Percentiles rank a stretch among this genome's conserved stretches.
phyloP scores from a whole-genome alignment of 352 stramenopile species.

The Phytophthora litchii region DNA sequence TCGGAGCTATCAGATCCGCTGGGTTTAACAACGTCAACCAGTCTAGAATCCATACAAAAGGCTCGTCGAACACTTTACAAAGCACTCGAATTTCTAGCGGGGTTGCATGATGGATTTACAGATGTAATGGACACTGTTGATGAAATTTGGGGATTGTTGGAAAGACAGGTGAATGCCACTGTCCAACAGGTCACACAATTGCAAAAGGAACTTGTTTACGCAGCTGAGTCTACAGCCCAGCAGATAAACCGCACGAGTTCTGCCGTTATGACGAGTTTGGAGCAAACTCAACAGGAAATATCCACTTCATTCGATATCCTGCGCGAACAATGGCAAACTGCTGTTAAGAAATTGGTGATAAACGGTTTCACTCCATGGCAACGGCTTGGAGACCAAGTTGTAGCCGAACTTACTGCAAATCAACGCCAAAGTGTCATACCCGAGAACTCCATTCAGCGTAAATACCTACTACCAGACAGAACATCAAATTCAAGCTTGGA shows the following conservation, averaged over 20 bases:
- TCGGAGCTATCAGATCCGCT: conserved; percentile 28
- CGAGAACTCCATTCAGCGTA: conserved; percentile 33
- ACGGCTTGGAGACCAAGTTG: conserved; percentile 33
- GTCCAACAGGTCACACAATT: conserved; percentile 28
- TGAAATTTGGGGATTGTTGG: conserved; percentile 30
- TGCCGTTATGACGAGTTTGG: conserved; percentile 27
- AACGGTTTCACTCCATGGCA: conserved; percentile 37
- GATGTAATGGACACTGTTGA: conserved; percentile 34
- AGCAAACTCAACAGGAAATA: conserved; percentile 37
- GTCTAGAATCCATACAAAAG: conserved; percentile 33
- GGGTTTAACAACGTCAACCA: conserved; percentile 19
- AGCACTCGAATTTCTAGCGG: conserved; percentile 33
- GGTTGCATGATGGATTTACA: conserved; percentile 37
- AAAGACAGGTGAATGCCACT: conserved; percentile 37
- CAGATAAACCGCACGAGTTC: conserved; percentile 35
- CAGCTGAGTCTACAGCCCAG: conserved; percentile 28
- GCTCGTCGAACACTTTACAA: conserved; percentile 37
- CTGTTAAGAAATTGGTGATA: conserved; percentile 22
- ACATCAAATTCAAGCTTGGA: conserved; percentile 34
- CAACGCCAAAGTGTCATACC: conserved; percentile 30
- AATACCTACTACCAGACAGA: conserved; percentile 32
- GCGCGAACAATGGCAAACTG: conserved; percentile 28
- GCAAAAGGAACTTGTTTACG: conserved; percentile 39
- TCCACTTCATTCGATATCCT: conserved; percentile 33
- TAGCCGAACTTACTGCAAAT: conserved; percentile 39